These are phyloP conservation scores for Cryptosporidium felis DNA, from an alignment of 169 alveolate genomes.

Conservation along the genomic window DNA sequence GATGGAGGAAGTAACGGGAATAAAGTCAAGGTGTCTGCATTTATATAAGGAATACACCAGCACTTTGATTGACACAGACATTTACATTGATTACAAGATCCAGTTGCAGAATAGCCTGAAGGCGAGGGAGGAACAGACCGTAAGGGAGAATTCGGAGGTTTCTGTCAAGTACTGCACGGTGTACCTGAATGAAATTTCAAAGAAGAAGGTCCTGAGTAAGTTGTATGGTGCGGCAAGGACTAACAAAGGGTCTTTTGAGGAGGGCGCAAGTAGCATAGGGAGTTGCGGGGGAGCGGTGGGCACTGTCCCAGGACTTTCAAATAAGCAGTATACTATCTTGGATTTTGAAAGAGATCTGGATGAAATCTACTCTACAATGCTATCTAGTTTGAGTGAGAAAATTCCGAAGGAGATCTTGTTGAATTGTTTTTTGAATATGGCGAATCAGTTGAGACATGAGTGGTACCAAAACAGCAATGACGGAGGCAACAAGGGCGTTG, in stretches of 20 bases:
- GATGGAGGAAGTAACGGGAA: conserved; percentile 9
- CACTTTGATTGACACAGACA: conserved; percentile 65
- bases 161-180: conserved; percentile 37
- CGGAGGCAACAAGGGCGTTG: not conserved
- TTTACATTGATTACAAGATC: conserved; percentile 53
- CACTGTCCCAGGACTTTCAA: not conserved
- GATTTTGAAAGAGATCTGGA: conserved; percentile 58
- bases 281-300: too few species aligned
- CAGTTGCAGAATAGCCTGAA: conserved; percentile 1
- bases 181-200: conserved; percentile 46
- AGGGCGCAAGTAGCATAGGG: too few species aligned
- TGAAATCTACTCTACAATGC: conserved; percentile 20
- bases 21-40: conserved; percentile 36
- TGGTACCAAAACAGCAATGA: conserved; percentile 20
- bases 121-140: not conserved
- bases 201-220: conserved; percentile 9
- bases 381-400: conserved; percentile 7
- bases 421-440: conserved; percentile 45
- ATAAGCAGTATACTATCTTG: not conserved
- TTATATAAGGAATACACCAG: conserved; percentile 67
- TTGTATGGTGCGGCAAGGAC: not conserved
- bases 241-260: conserved; percentile 5
- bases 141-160: conserved; percentile 11
- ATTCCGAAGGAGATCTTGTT: conserved; percentile 39
- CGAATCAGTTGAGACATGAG: conserved; percentile 44